Base-by-base conservation (phyloP, 106 monocot genomes). In the Acorus calamus region DNA sequence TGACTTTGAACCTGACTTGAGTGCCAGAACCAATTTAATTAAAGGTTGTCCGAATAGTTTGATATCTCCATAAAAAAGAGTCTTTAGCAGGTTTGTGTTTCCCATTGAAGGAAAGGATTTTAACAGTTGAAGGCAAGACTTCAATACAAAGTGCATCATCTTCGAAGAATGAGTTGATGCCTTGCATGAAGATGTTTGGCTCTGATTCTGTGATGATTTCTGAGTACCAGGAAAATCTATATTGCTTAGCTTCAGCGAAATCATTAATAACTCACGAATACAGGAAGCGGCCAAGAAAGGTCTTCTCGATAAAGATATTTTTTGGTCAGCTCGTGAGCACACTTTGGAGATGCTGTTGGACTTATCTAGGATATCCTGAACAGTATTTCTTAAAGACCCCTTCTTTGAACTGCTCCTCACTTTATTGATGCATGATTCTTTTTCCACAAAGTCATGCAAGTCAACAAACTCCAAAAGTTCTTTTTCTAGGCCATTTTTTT, bases 381-480 rank as follows among this genome's bases (percentile, higher is more conserved):
- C 6, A 58, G 8, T 62, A 10, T 55, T 48, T 68, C 14, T 77
- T 51, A 80, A 63, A 57, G 71, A 8, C n/a, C 67, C 72, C 66
- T 72, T 86, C 57, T 59, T 76, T 8, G 13, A 45, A 64, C 62
- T 55, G 65, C 44, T 55, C 50, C 14, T 57, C 28, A 71, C 63
- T 63, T 66, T 86, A 52, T 44, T 73, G 4, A 60, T 60, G 11
- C 57, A 58, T 46, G 50, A 48, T 50, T 74, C 78, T 50, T 79
- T 89, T 42, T 96, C 78, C 42, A 91, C 45, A 56, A 55, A 68
- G 53, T 75, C 43, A 63, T 85, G 61, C 11, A 73, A 67, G 69
- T 69, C 60, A 57, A 80, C 62, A 61, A 96, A 73, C 14, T 72
- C 78, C 59, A 82, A 47, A 41, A 96, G 68, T 85, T 96, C 90